Conservation (phyloP, 225 moss, liverwort and hornwort genomes). For the Pseudisothecium myosuroides region DNA sequence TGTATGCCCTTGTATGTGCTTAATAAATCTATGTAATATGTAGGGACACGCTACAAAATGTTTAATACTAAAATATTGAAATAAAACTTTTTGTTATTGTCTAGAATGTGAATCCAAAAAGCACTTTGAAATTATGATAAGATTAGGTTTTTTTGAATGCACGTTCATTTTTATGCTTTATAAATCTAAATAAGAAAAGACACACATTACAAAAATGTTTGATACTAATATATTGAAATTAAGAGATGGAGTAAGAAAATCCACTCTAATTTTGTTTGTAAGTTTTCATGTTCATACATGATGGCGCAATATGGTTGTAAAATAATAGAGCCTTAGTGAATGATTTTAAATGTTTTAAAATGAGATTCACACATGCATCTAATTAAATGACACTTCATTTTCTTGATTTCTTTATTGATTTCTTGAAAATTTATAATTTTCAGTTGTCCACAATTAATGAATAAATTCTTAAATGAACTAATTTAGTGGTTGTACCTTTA, state of each 20-base stretch:
- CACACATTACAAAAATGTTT: neutral
- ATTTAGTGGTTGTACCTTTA: neutral
- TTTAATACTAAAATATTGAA: neutral
- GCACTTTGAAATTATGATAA: too few species aligned
- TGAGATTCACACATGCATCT: too few species aligned
- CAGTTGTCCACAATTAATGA: neutral
- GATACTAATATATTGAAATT: neutral
- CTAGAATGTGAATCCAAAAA: too few species aligned
- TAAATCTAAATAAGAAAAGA: neutral
- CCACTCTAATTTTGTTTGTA: accelerated
- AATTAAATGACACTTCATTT: neutral
- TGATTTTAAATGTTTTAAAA: neutral
- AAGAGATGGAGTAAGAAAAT: too few species aligned
- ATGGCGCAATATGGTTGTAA: accelerated
- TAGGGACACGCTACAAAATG: neutral
- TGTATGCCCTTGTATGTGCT: too few species aligned
- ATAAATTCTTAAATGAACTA: too few species aligned
- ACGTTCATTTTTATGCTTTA: neutral
- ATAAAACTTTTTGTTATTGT: too few species aligned
- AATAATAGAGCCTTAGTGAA: neutral
- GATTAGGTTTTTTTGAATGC: neutral
- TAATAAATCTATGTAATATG: neutral
- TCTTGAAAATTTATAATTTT: too few species aligned
- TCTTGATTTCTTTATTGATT: neutral
- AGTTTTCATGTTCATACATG: neutral